Base-by-base conservation (phyloP, 805 yeast genomes). In the Sporopachydermia lactativora region DNA sequence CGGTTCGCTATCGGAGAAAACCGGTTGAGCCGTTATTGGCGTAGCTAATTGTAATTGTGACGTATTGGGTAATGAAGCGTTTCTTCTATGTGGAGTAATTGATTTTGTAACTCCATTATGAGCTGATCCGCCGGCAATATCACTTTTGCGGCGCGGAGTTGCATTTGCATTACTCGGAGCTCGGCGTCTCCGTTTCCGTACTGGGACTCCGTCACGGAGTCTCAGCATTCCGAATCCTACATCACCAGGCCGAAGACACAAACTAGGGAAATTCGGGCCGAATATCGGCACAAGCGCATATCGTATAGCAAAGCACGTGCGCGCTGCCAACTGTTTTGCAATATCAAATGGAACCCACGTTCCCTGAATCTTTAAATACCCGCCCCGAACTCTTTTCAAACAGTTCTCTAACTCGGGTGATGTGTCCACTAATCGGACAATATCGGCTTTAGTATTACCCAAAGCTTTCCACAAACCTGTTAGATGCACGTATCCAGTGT, bases 361-460 rank as follows among this genome's bases (percentile, higher is more conserved):
- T 3, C 96, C 96, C 61, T 86, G 96, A 48, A 88, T 84, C 63
- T 85, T 85, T 47, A 86, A 68, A 51, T 75, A 84, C 2, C 96
- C 96, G 38, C 96, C 96, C 42, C 96, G 65, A 13, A 86, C 84
- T 39, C 95, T 70, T 50, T 74, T 74, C 41, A 80, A 68, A 35
- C 66, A 70, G 14, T 68, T 71, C 47, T 73, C 83, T 41, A 76
- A 64, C 49, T 75, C 75, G 2, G 88, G 88, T 15, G 66, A 58
- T 42, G 59, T 60, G 52, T 80, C 85, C 19, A 82, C 61, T 36
- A 82, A 61, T 56, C 76, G 77, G 41, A 79, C 82, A 36, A 81
- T 80, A 54, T 81, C 92, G 3, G 89, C 84, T 58, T 81, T 83
- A 18, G 68, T 58, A 55, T 75, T 71, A 5, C 81, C 81, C 37